Evolutionary conservation across 1,139 yeast genomes (phyloP).

Genomic region (Yamadazyma jaroonii): DNA sequence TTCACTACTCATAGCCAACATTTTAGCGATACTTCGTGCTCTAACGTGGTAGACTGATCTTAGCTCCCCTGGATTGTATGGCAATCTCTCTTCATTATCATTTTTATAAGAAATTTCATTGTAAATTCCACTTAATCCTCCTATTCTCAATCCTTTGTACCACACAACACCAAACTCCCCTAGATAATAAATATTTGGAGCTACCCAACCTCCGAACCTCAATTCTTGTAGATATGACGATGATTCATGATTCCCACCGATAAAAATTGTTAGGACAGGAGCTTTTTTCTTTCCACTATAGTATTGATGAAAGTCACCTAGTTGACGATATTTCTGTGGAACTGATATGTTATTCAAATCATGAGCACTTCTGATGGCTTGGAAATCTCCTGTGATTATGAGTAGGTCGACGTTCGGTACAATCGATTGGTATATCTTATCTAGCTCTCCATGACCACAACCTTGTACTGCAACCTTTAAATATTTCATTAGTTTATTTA

Average conservation of each 20-base stretch:
- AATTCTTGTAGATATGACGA: constrained; percentile 73
- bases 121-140: constrained; percentile 85
- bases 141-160: constrained; percentile 71
- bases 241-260: constrained; percentile 97
- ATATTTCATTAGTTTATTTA: constrained; percentile 2
- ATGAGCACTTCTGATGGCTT: constrained; percentile 59
- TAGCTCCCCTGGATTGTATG: constrained; percentile 44
- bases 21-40: constrained; percentile 57
- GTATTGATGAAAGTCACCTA: constrained; percentile 81
- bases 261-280: constrained; percentile 73
- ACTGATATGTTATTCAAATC: constrained; percentile 71
- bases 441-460: constrained; percentile 87
- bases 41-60: constrained; percentile 76
- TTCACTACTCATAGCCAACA: constrained; percentile 31
- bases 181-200: constrained; percentile 83
- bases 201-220: constrained; percentile 91
- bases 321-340: constrained; percentile 49
- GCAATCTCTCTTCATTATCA: constrained; percentile 40
- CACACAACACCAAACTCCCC: constrained; percentile 78
- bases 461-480: constrained; percentile 72
- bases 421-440: constrained; percentile 49
- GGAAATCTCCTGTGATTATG: constrained; percentile 84
- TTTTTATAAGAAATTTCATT: constrained; percentile 39
- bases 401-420: constrained; percentile 54
- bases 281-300: constrained; percentile 61